Evolutionary conservation across 257 asterid species (phyloP).

Genomic region (Sherardia arvensis): DNA sequence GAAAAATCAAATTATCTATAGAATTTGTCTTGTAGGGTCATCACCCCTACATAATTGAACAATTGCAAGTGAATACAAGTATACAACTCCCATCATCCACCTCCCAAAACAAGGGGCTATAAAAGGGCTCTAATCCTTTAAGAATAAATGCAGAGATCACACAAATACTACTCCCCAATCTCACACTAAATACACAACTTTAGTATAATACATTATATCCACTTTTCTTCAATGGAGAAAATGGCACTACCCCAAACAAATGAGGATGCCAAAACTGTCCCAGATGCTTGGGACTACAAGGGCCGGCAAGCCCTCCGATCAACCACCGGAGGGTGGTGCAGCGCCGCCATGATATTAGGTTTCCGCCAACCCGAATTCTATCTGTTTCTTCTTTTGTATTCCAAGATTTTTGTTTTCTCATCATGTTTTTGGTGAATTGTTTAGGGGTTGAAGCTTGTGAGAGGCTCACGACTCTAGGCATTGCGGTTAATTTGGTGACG

Average conservation of each 20-base stretch:
- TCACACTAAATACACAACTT: neutral
- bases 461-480: constrained; percentile 83
- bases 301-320: constrained; percentile 58
- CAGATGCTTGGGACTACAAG: constrained; percentile 78
- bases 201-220: neutral
- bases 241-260: constrained; percentile 61
- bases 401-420: neutral
- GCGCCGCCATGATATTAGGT: constrained; percentile 88
- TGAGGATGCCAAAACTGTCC: constrained; percentile 42
- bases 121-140: constrained; percentile 9
- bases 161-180: neutral
- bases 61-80: neutral
- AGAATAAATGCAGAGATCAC: constrained; percentile 1
- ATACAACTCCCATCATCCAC: neutral
- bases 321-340: constrained; percentile 72
- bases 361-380: neutral
- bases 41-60: neutral
- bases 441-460: constrained; percentile 62
- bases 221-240: neutral
- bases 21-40: constrained; percentile 1
- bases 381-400: neutral
- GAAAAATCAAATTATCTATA: neutral
- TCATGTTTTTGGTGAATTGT: neutral
- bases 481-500: constrained; percentile 76
- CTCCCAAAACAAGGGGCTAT: constrained; percentile 14